Percentiles rank a stretch among this genome's conserved stretches.
Conservation (phyloP, 2,329 filamentous ascomycete genomes). For the Grosmannia huntii region DNA sequence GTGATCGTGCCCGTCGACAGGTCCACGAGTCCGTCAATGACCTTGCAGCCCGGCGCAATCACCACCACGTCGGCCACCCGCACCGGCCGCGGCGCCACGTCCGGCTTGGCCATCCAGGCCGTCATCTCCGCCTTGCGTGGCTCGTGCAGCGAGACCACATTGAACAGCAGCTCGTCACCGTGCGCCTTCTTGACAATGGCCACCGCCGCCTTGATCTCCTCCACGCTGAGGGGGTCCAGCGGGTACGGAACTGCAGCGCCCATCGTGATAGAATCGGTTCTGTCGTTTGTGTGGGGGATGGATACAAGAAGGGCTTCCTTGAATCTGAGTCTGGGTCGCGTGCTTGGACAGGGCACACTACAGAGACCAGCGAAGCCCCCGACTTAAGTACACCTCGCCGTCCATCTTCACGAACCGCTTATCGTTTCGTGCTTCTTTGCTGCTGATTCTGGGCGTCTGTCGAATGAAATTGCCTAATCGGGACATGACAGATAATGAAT, state of each 20-base stretch:
- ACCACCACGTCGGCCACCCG: slow-evolving; percentile 74
- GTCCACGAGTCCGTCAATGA: slow-evolving; percentile 74
- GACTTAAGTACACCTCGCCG: no score
- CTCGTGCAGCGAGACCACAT: slow-evolving; percentile 74
- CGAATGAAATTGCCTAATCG: no score
- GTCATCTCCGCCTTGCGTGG: slow-evolving; percentile 77
- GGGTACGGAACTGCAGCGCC: slow-evolving; percentile 38
- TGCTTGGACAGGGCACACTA: no score
- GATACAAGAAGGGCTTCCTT: neutral
- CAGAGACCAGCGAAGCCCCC: no score
- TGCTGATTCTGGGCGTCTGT: no score
- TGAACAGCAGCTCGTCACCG: slow-evolving; percentile 62
- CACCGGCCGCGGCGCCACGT: slow-evolving; percentile 46
- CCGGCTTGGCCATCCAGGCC: slow-evolving; percentile 59
- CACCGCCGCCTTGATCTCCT: slow-evolving; percentile 63
- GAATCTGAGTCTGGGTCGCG: no score
- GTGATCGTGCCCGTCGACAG: slow-evolving; percentile 52
- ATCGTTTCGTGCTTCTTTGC: no score
- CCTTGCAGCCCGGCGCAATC: slow-evolving; percentile 64
- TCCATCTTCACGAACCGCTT: no score
- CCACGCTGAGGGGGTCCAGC: slow-evolving; percentile 60
- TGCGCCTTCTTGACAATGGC: slow-evolving; percentile 56
- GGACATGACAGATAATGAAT: no score
- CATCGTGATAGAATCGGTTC: neutral
- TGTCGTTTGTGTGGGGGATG: neutral